Evolutionary conservation across 106 monocot species (phyloP).

Genomic region (Chionographis japonica): DNA sequence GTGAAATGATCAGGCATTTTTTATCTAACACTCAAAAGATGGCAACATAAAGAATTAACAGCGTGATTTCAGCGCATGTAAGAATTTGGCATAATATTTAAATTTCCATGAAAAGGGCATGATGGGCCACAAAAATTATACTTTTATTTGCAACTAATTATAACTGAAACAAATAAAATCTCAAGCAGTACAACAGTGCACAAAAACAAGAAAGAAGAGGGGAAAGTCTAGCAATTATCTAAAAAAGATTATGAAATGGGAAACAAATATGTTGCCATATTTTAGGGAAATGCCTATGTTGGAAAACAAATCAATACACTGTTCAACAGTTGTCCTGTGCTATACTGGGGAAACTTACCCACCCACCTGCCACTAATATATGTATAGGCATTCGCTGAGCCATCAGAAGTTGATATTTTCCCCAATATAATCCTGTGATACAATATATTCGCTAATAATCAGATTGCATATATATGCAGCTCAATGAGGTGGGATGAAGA

Average conservation of each 20-base stretch:
- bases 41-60: too few species aligned
- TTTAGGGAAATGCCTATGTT: not conserved
- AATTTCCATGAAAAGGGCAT: too few species aligned
- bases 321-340: slow-evolving; percentile 13
- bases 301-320: not conserved
- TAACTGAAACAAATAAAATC: too few species aligned
- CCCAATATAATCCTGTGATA: slow-evolving; percentile 87
- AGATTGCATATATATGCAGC: slow-evolving; percentile 18
- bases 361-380: slow-evolving; percentile 79
- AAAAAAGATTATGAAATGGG: not conserved
- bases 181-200: too few species aligned
- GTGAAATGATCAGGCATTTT: too few species aligned
- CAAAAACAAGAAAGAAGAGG: not conserved
- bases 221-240: not conserved
- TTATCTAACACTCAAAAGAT: too few species aligned
- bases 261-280: not conserved
- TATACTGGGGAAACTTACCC: slow-evolving; percentile 32
- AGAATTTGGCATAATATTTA: too few species aligned
- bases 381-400: slow-evolving; percentile 79
- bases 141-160: too few species aligned
- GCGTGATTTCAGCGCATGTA: too few species aligned
- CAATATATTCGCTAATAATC: slow-evolving; percentile 56
- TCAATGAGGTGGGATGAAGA: slow-evolving; percentile 16
- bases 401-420: slow-evolving; percentile 78
- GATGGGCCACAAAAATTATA: too few species aligned